Conservation (phyloP, 78 protist genomes). For the Neovahlkampfia damariscottae region DNA sequence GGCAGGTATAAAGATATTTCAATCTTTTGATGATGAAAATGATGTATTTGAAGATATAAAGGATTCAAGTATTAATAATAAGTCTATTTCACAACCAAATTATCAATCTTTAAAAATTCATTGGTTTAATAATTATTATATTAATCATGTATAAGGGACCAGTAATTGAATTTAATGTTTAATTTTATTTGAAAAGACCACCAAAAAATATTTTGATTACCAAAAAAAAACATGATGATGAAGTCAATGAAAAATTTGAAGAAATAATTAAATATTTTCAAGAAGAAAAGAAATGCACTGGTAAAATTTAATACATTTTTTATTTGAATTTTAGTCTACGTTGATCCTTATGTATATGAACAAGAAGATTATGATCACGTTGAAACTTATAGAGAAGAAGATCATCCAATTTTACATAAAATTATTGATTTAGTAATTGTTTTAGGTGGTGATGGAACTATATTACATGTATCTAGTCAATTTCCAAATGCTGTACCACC, state of each 20-base stretch:
- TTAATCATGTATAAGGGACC: not conserved
- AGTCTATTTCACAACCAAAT: not conserved
- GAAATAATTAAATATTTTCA: not conserved
- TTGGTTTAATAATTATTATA: not conserved
- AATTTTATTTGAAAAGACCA: not conserved
- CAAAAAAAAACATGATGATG: not conserved
- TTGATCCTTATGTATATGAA: not conserved
- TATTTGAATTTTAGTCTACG: not conserved
- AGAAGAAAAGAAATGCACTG: not conserved
- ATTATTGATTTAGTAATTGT: slow-evolving; percentile 61
- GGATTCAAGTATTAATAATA: not conserved
- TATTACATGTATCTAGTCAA: slow-evolving; percentile 54
- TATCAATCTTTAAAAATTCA: not conserved
- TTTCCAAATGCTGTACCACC: slow-evolving; percentile 63
- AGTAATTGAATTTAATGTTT: not conserved
- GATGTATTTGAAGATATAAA: not conserved
- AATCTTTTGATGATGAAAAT: no score
- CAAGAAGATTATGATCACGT: not conserved
- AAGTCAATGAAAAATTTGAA: not conserved
- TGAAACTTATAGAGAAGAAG: not conserved
- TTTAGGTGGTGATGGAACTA: slow-evolving; percentile 88
- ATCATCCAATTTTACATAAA: not conserved
- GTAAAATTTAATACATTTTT: not conserved
- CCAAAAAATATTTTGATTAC: not conserved
- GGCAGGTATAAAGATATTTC: no score